phyloP scores from a whole-genome alignment of 176 grass and related monocot genomes.

The Aegilops sharonensis region DNA sequence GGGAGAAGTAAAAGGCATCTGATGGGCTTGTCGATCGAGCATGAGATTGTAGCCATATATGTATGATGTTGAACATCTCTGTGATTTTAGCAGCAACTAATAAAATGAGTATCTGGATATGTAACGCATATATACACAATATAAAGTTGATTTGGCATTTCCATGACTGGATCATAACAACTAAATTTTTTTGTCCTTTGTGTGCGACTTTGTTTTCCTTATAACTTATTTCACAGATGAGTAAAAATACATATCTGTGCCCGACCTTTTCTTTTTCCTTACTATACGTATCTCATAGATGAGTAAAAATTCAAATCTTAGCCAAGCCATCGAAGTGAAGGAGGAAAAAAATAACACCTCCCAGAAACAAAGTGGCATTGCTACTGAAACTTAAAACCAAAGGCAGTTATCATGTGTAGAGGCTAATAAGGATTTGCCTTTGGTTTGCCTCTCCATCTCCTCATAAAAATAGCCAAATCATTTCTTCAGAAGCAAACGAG shows the following conservation, averaged over 20 bases:
- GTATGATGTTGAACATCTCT: not conserved
- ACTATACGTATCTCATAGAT: too few species aligned
- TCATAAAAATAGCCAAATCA: not conserved
- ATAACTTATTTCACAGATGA: too few species aligned
- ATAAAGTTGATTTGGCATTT: too few species aligned
- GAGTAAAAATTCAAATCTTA: not conserved
- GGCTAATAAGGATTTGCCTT: not conserved
- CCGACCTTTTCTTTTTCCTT: too few species aligned
- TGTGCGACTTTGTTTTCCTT: not conserved
- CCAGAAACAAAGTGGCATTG: not conserved
- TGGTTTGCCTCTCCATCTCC: not conserved
- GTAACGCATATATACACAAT: too few species aligned
- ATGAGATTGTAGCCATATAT: not conserved
- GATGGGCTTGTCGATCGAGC: not conserved
- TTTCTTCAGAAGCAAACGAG: too few species aligned
- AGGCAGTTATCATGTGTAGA: not conserved
- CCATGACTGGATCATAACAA: not conserved
- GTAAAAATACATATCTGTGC: too few species aligned
- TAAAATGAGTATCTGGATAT: not conserved
- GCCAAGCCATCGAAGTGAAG: too few species aligned
- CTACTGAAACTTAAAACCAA: too few species aligned
- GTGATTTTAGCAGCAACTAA: not conserved
- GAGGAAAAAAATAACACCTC: not conserved
- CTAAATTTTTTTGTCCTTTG: not conserved
- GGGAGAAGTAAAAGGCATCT: not conserved